Conservation (phyloP, 108 stramenopile genomes). For the Cylindrotheca closterium region DNA sequence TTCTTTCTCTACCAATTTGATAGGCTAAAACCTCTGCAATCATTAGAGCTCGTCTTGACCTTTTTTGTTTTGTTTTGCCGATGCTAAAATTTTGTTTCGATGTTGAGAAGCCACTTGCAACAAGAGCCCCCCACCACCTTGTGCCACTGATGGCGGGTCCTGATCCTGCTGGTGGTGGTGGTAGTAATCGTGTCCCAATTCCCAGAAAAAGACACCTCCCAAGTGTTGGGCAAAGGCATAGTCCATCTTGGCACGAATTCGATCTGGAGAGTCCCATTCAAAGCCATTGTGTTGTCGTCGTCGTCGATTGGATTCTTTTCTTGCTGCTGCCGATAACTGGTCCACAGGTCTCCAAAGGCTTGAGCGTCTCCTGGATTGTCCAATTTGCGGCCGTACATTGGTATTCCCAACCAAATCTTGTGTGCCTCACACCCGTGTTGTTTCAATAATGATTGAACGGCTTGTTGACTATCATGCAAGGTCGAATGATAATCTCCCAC, state of each 20-base stretch:
- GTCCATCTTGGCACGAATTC: background rate
- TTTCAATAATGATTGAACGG: conserved; percentile 1
- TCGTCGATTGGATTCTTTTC: background rate
- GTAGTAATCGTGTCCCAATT: conserved; percentile 9
- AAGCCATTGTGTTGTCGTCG: conserved; percentile 1
- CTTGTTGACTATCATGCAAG: background rate
- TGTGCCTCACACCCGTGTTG: background rate
- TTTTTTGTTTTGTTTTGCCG: too few relatives aligned
- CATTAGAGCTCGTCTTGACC: too few relatives aligned
- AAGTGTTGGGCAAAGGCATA: background rate
- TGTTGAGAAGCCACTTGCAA: too few relatives aligned
- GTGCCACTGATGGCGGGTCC: too few relatives aligned
- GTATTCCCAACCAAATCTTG: conserved; percentile 18
- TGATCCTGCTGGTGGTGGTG: too few relatives aligned
- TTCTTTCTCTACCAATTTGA: too few relatives aligned
- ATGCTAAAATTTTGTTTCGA: too few relatives aligned
- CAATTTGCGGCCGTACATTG: background rate
- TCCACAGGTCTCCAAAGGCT: background rate
- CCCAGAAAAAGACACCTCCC: conserved; percentile 14
- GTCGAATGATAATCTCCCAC: background rate
- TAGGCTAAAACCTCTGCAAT: too few relatives aligned
- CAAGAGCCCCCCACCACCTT: too few relatives aligned
- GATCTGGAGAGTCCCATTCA: conserved; percentile 1
- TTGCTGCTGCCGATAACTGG: background rate
- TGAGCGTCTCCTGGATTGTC: background rate